A percentile compares a stretch with the other conserved stretches of the same genome.
Conservation (phyloP, 805 yeast genomes). For the Ogataea paraovalis region DNA sequence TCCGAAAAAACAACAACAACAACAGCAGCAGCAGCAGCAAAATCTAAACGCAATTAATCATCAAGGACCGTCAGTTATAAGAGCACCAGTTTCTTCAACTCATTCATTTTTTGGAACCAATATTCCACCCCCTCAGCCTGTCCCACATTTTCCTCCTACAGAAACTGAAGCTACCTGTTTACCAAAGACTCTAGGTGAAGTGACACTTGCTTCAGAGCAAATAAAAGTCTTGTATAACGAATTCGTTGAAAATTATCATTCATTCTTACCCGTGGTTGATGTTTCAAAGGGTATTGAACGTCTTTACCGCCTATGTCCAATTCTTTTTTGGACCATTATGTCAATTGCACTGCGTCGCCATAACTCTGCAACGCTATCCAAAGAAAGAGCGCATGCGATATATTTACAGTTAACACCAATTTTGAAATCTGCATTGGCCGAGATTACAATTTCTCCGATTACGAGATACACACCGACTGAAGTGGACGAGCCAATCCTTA, state of each 20-base stretch:
- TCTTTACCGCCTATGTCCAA: slow-evolving; percentile 75
- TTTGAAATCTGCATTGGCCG: slow-evolving; percentile 75
- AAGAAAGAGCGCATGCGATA: slow-evolving; percentile 33
- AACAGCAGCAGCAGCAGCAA: background rate
- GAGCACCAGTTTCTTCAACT: slow-evolving; percentile 12
- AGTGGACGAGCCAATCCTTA: slow-evolving; percentile 74
- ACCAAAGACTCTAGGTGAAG: slow-evolving; percentile 69
- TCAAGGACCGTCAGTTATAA: slow-evolving; percentile 19
- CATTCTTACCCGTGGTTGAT: slow-evolving; percentile 84
- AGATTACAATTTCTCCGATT: slow-evolving; percentile 85
- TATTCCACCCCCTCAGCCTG: slow-evolving; percentile 16
- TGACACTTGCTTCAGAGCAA: slow-evolving; percentile 55
- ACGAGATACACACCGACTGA: slow-evolving; percentile 78
- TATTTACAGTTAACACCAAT: slow-evolving; percentile 61
- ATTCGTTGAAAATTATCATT: slow-evolving; percentile 75
- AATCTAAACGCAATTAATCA: background rate
- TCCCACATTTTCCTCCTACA: slow-evolving; percentile 13
- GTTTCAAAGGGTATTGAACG: slow-evolving; percentile 76
- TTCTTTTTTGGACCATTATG: slow-evolving; percentile 91
- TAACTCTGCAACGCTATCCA: slow-evolving; percentile 27
- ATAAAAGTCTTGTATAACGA: slow-evolving; percentile 64
- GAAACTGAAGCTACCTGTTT: slow-evolving; percentile 44
- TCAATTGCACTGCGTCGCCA: slow-evolving; percentile 74
- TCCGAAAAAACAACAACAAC: background rate
- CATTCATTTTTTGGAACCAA: slow-evolving; percentile 14